Percentiles rank a stretch among this genome's conserved stretches.
phyloP scores from a whole-genome alignment of 179 eudicot species.

The Silene noctiflora region DNA sequence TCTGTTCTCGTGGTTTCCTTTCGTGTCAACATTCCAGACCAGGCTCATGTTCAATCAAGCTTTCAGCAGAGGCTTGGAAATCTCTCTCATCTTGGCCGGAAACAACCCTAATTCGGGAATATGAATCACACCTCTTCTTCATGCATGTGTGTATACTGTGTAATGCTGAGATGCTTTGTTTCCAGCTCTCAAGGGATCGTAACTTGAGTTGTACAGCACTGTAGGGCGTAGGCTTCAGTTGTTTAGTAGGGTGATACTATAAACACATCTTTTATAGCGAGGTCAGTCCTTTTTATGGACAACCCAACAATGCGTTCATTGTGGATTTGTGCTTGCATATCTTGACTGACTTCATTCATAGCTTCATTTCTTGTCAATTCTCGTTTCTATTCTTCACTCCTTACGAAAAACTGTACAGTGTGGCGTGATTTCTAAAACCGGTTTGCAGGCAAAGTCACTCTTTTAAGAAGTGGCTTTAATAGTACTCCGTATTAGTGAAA shows the following conservation, averaged over 20 bases:
- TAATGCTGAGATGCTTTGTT: background rate
- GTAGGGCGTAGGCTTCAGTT: background rate
- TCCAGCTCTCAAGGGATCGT: background rate
- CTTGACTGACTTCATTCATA: background rate
- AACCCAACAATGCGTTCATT: too few relatives aligned
- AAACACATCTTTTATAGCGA: background rate
- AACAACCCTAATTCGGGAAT: conserved; percentile 76
- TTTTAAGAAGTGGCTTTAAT: too few relatives aligned
- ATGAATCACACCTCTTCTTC: conserved; percentile 25
- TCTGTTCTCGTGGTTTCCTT: conserved; percentile 89
- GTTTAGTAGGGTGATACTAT: background rate
- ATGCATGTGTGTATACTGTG: conserved; percentile 11
- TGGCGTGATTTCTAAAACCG: too few relatives aligned
- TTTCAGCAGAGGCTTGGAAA: conserved; percentile 88
- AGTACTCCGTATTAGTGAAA: too few relatives aligned
- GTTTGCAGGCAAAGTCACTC: too few relatives aligned
- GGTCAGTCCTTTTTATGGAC: background rate
- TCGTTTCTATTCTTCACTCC: too few relatives aligned
- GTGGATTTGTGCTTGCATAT: background rate
- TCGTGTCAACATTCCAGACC: conserved; percentile 93
- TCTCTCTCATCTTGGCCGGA: conserved; percentile 94
- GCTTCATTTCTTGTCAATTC: background rate
- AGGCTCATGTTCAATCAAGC: conserved; percentile 99
- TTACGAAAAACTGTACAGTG: too few relatives aligned
- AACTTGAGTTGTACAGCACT: background rate